Percentiles rank a stretch among this genome's conserved stretches.
phyloP scores from a whole-genome alignment of 208 protist species.

The Herpetomonas samuelpessoai region DNA sequence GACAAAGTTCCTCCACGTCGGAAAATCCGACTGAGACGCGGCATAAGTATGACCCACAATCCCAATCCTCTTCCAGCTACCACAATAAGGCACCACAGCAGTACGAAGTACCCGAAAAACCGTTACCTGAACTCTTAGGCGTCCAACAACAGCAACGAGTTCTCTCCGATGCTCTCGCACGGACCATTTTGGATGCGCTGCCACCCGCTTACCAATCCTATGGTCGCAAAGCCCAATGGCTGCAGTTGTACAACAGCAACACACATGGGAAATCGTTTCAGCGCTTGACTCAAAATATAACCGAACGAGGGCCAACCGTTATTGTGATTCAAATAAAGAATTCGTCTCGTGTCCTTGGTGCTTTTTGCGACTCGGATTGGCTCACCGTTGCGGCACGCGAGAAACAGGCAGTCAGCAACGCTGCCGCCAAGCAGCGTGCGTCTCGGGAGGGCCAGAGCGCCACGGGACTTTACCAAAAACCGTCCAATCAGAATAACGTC shows the following conservation, averaged over 20 bases:
- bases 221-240: conserved; percentile 35
- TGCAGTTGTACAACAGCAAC: conserved; percentile 55
- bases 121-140: conserved; percentile 4
- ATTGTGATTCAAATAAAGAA: conserved; percentile 43
- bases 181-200: conserved; percentile 22
- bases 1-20: too few relatives aligned
- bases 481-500: conserved; percentile 40
- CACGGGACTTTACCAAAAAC: conserved; percentile 9
- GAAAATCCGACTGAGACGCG: too few relatives aligned
- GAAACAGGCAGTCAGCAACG: conserved; percentile 36
- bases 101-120: too few relatives aligned
- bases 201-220: conserved; percentile 22
- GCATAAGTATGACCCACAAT: too few relatives aligned
- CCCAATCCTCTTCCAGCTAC: too few relatives aligned
- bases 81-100: too few relatives aligned
- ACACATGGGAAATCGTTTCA: conserved; percentile 70
- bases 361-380: conserved; percentile 60
- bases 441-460: conserved; percentile 30
- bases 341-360: conserved; percentile 39
- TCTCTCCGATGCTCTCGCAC: conserved; percentile 14
- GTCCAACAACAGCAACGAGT: conserved; percentile 10
- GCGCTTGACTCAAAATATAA: conserved; percentile 37
- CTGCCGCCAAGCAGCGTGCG: conserved; percentile 42
- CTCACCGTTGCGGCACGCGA: conserved; percentile 46
- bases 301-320: conserved; percentile 36